phyloP scores from a whole-genome alignment of 225 moss, liverwort and hornwort species.

The Thuidium tamariscinum region DNA sequence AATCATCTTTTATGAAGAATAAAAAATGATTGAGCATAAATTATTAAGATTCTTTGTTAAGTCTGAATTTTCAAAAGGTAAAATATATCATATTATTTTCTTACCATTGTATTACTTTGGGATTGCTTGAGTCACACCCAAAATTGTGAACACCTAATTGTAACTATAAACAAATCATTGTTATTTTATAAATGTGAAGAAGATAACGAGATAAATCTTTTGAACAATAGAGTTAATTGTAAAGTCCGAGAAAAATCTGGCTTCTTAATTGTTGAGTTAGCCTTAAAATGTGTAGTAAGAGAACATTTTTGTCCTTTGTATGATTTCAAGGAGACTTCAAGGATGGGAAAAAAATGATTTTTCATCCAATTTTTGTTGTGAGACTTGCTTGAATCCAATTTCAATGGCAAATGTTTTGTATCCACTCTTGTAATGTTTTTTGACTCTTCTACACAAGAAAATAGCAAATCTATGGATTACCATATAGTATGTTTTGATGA shows the following conservation, averaged over 20 bases:
- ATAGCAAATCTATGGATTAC: not conserved
- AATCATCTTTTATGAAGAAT: not conserved
- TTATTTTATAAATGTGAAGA: not conserved
- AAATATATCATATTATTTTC: not conserved
- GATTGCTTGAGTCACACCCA: too few relatives aligned
- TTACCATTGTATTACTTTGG: not conserved
- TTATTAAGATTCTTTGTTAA: not conserved
- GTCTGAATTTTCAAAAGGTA: too few relatives aligned
- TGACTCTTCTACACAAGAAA: too few relatives aligned
- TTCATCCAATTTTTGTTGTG: fast-evolving
- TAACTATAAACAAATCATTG: not conserved
- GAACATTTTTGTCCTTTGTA: not conserved
- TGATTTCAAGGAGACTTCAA: not conserved
- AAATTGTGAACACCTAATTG: not conserved
- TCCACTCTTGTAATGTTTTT: too few relatives aligned
- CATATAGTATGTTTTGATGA: not conserved
- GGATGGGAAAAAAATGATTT: fast-evolving
- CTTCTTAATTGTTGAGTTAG: not conserved
- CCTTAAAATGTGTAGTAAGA: fast-evolving
- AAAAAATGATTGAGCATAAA: too few relatives aligned
- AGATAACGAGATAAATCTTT: not conserved
- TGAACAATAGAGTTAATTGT: not conserved
- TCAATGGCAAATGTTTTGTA: not conserved
- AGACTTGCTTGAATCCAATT: not conserved
- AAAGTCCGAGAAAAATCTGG: fast-evolving